These are phyloP conservation scores for Porphyrellus cyaneotinctus DNA, from an alignment of 768 basidiomycete species.

Conservation along the genomic window DNA sequence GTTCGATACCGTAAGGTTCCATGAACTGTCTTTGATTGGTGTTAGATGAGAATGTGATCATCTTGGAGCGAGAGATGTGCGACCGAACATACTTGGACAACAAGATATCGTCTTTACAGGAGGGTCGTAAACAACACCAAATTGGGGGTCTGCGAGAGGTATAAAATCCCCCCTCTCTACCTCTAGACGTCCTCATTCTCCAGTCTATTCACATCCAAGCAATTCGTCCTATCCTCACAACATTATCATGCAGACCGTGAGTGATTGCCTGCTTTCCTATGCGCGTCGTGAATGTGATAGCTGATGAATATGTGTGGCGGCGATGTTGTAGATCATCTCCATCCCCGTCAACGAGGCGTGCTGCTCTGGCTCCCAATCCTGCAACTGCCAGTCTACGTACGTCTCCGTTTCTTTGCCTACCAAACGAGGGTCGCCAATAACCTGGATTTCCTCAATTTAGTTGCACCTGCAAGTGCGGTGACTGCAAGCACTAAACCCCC, in stretches of 20 bases:
- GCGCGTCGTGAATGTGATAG: neutral
- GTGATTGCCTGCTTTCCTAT: neutral
- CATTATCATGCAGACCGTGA: slow-evolving; percentile 20
- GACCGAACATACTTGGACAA: too few species aligned
- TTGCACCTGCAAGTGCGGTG: slow-evolving; percentile 17
- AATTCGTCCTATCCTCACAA: neutral
- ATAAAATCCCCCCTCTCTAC: neutral
- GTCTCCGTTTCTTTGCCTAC: neutral
- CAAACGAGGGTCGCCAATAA: neutral
- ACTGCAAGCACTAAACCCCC: slow-evolving; percentile 18
- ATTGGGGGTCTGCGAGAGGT: neutral
- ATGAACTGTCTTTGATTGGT: too few species aligned
- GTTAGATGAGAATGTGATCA: too few species aligned
- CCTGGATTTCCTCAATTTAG: neutral
- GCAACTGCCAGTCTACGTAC: slow-evolving; percentile 13
- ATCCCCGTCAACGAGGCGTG: slow-evolving; percentile 20
- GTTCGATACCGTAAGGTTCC: too few species aligned
- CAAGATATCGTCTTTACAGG: neutral
- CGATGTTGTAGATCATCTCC: slow-evolving; percentile 6
- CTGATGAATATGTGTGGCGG: neutral
- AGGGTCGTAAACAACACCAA: slow-evolving; percentile 2
- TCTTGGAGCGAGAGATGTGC: too few species aligned
- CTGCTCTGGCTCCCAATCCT: slow-evolving; percentile 7
- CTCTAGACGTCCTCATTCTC: neutral
- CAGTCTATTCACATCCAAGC: neutral